These are phyloP conservation scores for Podila epicladia DNA, from an alignment of 192 early-diverging fungal genomes.

Conservation along the genomic window DNA sequence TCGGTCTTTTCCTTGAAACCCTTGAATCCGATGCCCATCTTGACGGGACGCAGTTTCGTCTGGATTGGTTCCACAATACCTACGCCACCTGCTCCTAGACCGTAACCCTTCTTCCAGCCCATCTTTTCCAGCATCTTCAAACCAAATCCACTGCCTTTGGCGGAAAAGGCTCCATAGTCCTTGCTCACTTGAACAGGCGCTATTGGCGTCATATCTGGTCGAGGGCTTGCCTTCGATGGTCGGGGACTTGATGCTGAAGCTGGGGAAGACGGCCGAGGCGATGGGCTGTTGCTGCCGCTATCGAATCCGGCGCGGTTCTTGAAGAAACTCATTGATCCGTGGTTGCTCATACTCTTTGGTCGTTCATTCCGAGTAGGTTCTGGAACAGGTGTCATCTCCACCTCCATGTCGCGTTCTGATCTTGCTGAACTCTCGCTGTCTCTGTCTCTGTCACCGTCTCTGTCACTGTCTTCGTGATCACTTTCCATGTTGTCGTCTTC, in stretches of 20 bases:
- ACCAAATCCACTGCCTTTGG: conserved; percentile 78
- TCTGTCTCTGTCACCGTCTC: background rate
- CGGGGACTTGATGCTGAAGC: conserved; percentile 20
- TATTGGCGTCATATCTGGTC: conserved; percentile 16
- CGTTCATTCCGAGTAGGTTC: conserved; percentile 2
- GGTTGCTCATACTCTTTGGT: conserved; percentile 4
- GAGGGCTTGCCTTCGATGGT: conserved; percentile 20
- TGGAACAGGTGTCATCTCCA: conserved; percentile 10
- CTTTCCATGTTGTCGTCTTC: conserved; percentile 4
- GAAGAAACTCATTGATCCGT: conserved; percentile 34
- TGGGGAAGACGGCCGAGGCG: conserved; percentile 14
- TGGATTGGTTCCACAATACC: conserved; percentile 95
- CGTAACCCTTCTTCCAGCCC: conserved; percentile 91
- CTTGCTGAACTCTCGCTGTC: background rate
- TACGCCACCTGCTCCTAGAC: conserved; percentile 84
- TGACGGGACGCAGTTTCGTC: conserved; percentile 80
- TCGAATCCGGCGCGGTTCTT: conserved; percentile 21
- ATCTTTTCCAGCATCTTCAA: conserved; percentile 88
- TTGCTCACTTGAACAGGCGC: conserved; percentile 56
- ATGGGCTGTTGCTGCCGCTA: conserved; percentile 13
- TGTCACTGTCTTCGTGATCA: background rate
- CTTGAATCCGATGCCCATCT: conserved; percentile 85
- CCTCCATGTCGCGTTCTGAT: conserved; percentile 29
- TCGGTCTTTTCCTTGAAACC: conserved; percentile 84
- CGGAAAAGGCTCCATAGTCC: conserved; percentile 90